Conservation (phyloP, 1,139 yeast genomes). For the Chernovozyma sophiae-reginae region DNA sequence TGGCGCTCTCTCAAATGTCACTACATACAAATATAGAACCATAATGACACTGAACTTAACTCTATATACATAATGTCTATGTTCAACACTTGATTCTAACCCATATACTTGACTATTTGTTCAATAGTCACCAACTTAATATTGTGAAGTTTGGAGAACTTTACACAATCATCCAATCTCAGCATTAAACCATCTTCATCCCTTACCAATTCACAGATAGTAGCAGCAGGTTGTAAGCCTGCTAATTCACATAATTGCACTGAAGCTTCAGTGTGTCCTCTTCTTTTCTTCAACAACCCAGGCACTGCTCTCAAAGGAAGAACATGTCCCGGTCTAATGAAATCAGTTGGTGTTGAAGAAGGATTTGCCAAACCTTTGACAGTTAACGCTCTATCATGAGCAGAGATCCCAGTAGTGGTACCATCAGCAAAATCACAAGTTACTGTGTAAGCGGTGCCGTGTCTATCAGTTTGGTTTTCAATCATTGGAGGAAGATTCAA, state of each 20-base stretch:
- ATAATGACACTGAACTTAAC: no score
- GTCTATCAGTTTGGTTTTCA: slow-evolving; percentile 66
- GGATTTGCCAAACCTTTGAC: slow-evolving; percentile 68
- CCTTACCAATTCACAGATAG: slow-evolving; percentile 88
- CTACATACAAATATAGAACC: no score
- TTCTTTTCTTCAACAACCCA: slow-evolving; percentile 74
- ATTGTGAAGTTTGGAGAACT: slow-evolving; percentile 58
- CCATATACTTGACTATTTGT: slow-evolving; percentile 47
- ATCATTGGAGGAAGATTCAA: slow-evolving; percentile 81
- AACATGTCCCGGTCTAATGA: slow-evolving; percentile 89
- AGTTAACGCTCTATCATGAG: slow-evolving; percentile 89
- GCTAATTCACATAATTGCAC: slow-evolving; percentile 80
- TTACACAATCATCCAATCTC: slow-evolving; percentile 81
- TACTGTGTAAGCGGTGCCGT: slow-evolving; percentile 94
- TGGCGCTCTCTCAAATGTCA: no score
- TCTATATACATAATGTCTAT: not conserved
- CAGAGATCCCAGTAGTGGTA: slow-evolving; percentile 97
- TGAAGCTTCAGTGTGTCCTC: slow-evolving; percentile 99
- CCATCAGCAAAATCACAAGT: slow-evolving; percentile 83
- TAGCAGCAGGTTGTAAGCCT: slow-evolving; percentile 82
- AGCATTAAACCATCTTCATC: slow-evolving; percentile 96
- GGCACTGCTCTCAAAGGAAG: slow-evolving; percentile 89
- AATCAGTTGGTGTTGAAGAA: slow-evolving; percentile 52
- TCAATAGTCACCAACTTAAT: slow-evolving; percentile 80
- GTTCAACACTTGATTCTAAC: not conserved